Percentiles rank a stretch among this genome's conserved stretches.
Conservation (phyloP, 2,329 filamentous ascomycete species). For the Ophiocordyceps polyrhachis-furcata region DNA sequence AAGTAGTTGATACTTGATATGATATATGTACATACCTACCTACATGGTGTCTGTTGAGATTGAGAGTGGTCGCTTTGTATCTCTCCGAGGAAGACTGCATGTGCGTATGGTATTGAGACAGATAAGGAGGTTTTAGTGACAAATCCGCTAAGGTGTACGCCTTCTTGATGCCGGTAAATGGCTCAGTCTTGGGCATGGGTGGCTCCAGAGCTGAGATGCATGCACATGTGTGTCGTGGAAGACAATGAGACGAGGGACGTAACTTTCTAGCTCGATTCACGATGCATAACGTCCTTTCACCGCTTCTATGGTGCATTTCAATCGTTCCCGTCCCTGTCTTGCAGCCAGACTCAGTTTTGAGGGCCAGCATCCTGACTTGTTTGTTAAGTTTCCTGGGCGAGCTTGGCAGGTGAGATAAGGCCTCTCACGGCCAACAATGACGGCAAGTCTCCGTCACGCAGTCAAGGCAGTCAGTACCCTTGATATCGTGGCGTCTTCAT, state of each 20-base stretch:
- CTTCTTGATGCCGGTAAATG: background rate
- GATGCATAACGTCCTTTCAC: background rate
- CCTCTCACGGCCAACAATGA: background rate
- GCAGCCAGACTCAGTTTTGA: background rate
- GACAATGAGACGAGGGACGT: too few species aligned
- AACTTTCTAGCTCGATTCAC: too few species aligned
- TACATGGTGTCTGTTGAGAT: background rate
- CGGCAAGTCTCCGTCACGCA: background rate
- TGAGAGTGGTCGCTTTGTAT: background rate
- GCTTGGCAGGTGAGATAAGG: background rate
- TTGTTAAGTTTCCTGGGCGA: background rate
- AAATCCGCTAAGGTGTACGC: background rate
- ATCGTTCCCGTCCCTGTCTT: too few species aligned
- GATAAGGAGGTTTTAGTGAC: too few species aligned
- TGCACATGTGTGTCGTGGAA: too few species aligned
- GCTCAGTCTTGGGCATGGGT: background rate
- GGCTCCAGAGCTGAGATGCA: background rate
- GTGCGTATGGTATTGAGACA: too few species aligned
- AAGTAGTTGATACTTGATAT: too few species aligned
- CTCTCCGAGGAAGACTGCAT: background rate
- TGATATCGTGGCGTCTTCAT: background rate
- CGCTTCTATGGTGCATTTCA: background rate
- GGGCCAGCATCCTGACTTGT: background rate
- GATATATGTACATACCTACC: too few species aligned
- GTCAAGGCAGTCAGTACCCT: background rate